Evolutionary conservation across 805 yeast genomes (phyloP), one percentile per base, ranked within the genome.

Genomic region (Kockiozyma suomiensis): DNA sequence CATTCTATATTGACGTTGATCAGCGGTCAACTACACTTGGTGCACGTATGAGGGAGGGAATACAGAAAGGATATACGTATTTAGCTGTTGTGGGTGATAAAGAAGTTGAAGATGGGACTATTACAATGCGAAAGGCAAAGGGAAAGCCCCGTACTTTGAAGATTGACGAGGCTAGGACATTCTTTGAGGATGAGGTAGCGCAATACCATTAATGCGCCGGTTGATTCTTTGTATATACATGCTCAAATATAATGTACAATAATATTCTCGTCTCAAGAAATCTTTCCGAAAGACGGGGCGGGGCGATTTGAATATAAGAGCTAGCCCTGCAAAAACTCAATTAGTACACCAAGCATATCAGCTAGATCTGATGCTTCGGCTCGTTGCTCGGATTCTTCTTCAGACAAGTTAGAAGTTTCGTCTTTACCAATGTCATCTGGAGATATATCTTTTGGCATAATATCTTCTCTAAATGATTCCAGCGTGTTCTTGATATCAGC

Each of bases 61-160:
- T 87, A 13, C 70, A 73, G 56, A 85, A 85, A 67, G 90, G 93
- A 1, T 91, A 88, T 71, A 86, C 87, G 7, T 94, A 83, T 69
- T 81, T 93, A 48, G 76, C 90, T n/a, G 82, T 92, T 74, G 81
- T 94, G 42, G 99, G 99, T 28, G 97, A 91, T 66, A 83, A 83
- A 65, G 99, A 94, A 72, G 76, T 87, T 6, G 82, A 79, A 50
- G 73, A 74, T 38, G 82, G 82, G 0, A 81, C 82, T 0, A 75
- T 85, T 17, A 84, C 96, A 1, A 79, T 93, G 8, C 81, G 97
- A 70, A 72, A 83, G 5, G 76, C 87, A 38, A 81, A 77, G 32
- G 77, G 76, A 56, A 78, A 85, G 55, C 79, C 60, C 3, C 26
- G 10, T 3, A 30, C 51, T 12, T 45, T 50, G 28, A 32, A 43